These are phyloP conservation scores for Chamaecyparis obtusa DNA, from an alignment of 75 land plant genomes.

Conservation along the genomic window DNA sequence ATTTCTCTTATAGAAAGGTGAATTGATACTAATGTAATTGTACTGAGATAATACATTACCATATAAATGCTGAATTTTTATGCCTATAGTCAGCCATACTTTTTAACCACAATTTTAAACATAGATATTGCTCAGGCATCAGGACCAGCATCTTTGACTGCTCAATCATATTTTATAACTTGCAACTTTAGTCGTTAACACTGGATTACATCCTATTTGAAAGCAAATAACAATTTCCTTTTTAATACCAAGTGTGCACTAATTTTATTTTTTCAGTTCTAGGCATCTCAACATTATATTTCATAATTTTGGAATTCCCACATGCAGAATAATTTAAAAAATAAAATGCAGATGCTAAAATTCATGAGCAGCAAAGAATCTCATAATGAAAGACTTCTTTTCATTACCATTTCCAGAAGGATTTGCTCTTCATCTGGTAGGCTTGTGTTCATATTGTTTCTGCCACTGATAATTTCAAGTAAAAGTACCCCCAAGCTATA, in stretches of 20 bases:
- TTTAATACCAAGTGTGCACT: not conserved
- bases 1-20: not conserved
- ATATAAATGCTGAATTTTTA: not conserved
- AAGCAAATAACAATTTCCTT: not conserved
- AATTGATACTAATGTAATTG: not conserved
- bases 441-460: constrained; percentile 10
- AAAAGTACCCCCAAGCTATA: constrained; percentile 18
- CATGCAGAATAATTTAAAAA: not conserved
- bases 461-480: constrained; percentile 26
- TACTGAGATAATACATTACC: not conserved
- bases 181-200: not conserved
- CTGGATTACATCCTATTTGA: not conserved
- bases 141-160: not conserved
- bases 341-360: not conserved
- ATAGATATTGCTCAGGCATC: not conserved
- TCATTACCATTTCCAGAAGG: constrained; percentile 1
- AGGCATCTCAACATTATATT: not conserved
- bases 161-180: not conserved
- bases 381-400: not conserved
- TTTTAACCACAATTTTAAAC: not conserved
- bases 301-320: not conserved
- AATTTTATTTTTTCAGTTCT: not conserved
- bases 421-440: not conserved
- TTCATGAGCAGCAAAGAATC: not conserved
- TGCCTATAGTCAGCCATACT: not conserved